A percentile compares a stretch with the other conserved stretches of the same genome.
Evolutionary conservation across 208 protist genomes (phyloP).

Genomic region (Leishmania gerbilli): DNA sequence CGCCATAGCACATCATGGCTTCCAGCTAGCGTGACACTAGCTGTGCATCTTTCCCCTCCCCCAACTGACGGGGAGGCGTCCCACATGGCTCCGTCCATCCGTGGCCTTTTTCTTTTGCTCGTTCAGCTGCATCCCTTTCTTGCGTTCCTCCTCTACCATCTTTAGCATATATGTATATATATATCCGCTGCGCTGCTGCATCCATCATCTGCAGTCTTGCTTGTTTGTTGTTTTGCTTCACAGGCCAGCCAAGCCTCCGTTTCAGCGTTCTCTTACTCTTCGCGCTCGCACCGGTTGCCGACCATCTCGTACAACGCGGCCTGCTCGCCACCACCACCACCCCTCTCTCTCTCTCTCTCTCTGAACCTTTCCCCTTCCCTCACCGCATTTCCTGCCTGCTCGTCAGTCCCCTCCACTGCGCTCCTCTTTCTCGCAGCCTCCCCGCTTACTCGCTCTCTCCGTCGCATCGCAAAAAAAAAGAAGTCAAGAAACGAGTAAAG

Average conservation of each 20-base stretch:
- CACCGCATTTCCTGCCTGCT: not conserved
- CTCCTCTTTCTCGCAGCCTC: not conserved
- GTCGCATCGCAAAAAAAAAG: too few species aligned
- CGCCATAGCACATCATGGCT: not conserved
- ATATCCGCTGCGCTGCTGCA: not conserved
- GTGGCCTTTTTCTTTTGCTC: not conserved
- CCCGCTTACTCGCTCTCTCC: not conserved
- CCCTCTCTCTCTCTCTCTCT: not conserved
- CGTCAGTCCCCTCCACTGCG: not conserved
- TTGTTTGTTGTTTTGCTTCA: not conserved
- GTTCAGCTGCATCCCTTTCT: not conserved
- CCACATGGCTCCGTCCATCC: not conserved
- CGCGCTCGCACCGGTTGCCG: not conserved
- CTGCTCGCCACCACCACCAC: not conserved
- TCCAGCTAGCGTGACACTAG: not conserved
- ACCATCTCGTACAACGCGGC: not conserved
- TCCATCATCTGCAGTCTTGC: not conserved
- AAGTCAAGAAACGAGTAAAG: too few species aligned
- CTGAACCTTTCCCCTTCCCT: not conserved
- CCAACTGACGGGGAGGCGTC: not conserved
- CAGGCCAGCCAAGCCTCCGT: not conserved
- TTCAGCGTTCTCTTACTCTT: not conserved
- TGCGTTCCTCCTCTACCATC: not conserved
- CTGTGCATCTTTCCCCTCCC: not conserved
- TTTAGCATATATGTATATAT: not conserved